Percentiles rank a stretch among this genome's conserved stretches.
Conservation (phyloP, 371 early-diverging fungal species). For the Circinella umbellata region DNA sequence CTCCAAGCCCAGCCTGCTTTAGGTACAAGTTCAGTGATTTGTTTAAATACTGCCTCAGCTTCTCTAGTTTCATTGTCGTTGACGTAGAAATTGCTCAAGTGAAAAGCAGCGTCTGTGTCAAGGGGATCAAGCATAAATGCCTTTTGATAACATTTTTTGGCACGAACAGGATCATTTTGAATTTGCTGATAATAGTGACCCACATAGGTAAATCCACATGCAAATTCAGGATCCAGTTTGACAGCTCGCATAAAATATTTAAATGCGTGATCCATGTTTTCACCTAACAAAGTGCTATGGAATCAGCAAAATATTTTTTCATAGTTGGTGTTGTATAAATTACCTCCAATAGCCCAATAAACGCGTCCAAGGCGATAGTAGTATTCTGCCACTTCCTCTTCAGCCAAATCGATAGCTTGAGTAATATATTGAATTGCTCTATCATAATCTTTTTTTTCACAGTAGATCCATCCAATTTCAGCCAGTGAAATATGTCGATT, state of each 20-base stretch:
- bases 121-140: conserved; percentile 69
- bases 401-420: conserved; percentile 55
- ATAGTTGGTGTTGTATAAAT: not conserved
- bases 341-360: conserved; percentile 83
- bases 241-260: conserved; percentile 75
- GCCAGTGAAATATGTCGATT: conserved; percentile 51
- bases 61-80: conserved; percentile 52
- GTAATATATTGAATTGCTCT: conserved; percentile 60
- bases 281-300: not conserved
- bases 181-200: conserved; percentile 81
- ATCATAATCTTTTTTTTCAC: conserved; percentile 54
- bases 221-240: conserved; percentile 68
- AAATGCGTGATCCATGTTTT: conserved; percentile 49
- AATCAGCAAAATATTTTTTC: not conserved
- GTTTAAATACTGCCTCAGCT: conserved; percentile 61
- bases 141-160: conserved; percentile 83
- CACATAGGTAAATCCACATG: conserved; percentile 76
- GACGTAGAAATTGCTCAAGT: conserved; percentile 67
- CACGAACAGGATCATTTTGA: conserved; percentile 67
- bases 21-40: conserved; percentile 46
- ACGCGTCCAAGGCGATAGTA: conserved; percentile 76
- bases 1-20: conserved; percentile 82
- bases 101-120: conserved; percentile 73
- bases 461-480: conserved; percentile 72
- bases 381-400: conserved; percentile 50